Base-by-base conservation (phyloP, 257 asterid genomes). In the Orobanche coerulescens region DNA sequence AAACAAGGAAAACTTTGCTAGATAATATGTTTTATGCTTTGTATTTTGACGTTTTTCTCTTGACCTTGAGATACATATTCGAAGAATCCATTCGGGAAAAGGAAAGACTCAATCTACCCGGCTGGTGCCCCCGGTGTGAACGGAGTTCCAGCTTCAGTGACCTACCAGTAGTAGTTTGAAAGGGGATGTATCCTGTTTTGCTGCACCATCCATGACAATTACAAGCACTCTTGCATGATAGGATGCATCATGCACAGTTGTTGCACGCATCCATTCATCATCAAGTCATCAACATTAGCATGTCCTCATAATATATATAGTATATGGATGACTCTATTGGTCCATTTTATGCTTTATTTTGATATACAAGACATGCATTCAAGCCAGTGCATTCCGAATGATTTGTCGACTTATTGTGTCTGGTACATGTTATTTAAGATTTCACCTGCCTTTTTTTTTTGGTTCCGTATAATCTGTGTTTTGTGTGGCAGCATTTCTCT, bases 71-170 rank as follows among this genome's bases (percentile, higher is more conserved):
- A 75, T 64, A 93, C 95, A 69, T 93, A 81, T 84, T 93, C 99
- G n/a, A 93, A 93, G 84, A 93, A 93, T 61, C 99, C 99, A 63
- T 93, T 93, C 19, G 99, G 99, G 54, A 86, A 68, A 58, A 80
- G 99, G 79, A 93, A 87, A 86, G 96, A 89, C 70, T 76, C 60
- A 3, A 54, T 46, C 75, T 63, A 83, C 75, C 76, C 64, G 64
- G 77, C 42, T 26, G 81, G 51, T 55, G 74, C 75, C 36, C 81
- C 84, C 10, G 64, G 60, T 65, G 76, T 76, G 68, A 90, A 85
- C 46, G 94, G 95, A 71, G 85, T 61, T 36, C 85, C 78, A n/a
- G 77, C 93, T 20, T 69, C 85, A 25, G 68, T 80, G 82, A 72
- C 74, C 73, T 85, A 91, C 90, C 86, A 89, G 84, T 89, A 84